Evolutionary conservation across 306 rosid genomes (phyloP), one percentile per base, ranked within the genome.

Genomic region (Oxytropis ochrocephala): DNA sequence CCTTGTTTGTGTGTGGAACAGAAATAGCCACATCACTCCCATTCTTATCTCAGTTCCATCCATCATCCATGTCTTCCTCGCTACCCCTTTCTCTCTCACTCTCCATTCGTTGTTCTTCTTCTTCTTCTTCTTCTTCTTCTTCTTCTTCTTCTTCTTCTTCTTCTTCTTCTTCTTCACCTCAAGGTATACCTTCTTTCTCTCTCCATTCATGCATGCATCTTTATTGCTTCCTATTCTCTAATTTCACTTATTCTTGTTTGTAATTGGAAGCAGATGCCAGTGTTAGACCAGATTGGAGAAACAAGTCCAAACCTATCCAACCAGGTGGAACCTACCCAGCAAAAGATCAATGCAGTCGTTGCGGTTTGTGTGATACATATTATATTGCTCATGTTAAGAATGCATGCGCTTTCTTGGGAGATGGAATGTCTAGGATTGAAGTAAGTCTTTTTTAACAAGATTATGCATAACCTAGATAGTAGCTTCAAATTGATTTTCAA

Each of bases 401-500:
- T 69, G 98, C 98, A 3, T 93, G 98, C 79, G 98, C 98, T 79
- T 93, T 93, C 78, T 82, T 93, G 81, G 98, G 98, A 66, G 94
- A 93, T 77, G 98, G 98, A 17, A 93, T 93, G 98, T 90, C 98
- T 72, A 82, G 78, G 73, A 84, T 93, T 82, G 98, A 93, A 80
- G 98, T 93, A 64, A 80, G 77, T 75, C 14, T 9, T 64, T 81
- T 72, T 42, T 11, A 11, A 29, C 8, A 36, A 5, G 12, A 39
- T 21, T 48, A 11, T 36, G 11, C 55, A 75, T 49, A 49, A 57
- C n/a, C 42, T 35, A 36, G 59, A 35, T 57, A 27, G 39, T 1
- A 32, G 14, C 58, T 6, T 30, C 27, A 27, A 50, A 50, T 46
- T 61, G 56, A 39, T 49, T 19, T 41, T 17, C 61, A 67, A 0